These are phyloP conservation scores for Zopfochytrium polystomum DNA, from an alignment of 371 early-diverging fungal genomes.

Conservation along the genomic window DNA sequence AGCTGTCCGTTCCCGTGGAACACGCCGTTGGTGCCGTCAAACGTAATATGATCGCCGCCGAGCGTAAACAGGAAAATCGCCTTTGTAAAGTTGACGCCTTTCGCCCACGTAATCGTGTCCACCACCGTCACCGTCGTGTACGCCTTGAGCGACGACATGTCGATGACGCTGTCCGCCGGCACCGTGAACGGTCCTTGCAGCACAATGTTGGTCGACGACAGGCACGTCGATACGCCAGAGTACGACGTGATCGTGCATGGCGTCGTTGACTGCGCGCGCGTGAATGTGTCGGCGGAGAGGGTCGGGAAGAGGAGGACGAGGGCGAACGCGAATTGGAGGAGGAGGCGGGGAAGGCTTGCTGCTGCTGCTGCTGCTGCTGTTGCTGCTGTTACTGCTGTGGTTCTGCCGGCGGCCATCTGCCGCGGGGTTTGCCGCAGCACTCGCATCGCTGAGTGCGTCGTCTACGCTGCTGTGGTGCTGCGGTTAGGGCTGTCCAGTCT, in stretches of 20 bases:
- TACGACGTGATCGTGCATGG: neutral
- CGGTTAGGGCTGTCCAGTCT: no score
- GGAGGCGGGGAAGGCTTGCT: no score
- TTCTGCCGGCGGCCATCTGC: neutral
- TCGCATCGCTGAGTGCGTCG: no score
- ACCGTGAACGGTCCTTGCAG: slow-evolving; percentile 6
- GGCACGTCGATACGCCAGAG: neutral
- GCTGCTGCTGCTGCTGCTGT: neutral
- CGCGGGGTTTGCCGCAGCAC: neutral
- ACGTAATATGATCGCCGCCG: neutral
- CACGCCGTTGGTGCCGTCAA: slow-evolving; percentile 1
- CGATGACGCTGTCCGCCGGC: neutral
- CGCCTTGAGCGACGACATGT: neutral
- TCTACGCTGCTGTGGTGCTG: no score
- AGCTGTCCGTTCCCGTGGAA: slow-evolving; percentile 15
- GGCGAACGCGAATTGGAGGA: no score
- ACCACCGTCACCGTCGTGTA: neutral
- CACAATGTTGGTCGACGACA: slow-evolving; percentile 5
- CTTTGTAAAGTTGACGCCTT: neutral
- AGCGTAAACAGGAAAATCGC: neutral
- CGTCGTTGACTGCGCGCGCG: neutral
- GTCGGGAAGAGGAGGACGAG: neutral
- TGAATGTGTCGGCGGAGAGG: neutral
- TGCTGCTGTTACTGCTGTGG: neutral
- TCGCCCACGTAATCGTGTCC: neutral